These are phyloP conservation scores for Trichophyton mentagrophytes DNA, from an alignment of 2,329 filamentous ascomycete species.

Conservation along the genomic window DNA sequence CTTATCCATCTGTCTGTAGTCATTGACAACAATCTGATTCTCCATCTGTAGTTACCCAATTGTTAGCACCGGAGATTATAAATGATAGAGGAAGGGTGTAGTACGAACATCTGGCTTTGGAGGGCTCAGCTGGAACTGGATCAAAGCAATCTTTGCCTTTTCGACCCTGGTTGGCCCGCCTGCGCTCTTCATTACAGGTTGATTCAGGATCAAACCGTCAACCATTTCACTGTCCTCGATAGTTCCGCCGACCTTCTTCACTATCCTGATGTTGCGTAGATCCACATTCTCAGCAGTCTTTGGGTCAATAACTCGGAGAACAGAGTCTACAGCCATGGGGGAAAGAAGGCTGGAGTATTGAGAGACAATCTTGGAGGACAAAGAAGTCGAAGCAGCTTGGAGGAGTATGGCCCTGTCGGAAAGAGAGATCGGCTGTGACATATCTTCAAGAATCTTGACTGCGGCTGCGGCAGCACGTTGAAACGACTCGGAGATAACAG, in stretches of 20 bases:
- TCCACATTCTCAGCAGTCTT: constrained; percentile 96
- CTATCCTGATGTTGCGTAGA: constrained; percentile 85
- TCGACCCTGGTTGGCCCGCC: constrained; percentile 87
- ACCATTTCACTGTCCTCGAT: constrained; percentile 98
- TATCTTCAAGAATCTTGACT: constrained; percentile 80
- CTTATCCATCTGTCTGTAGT: constrained; percentile 99
- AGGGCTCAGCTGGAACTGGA: constrained; percentile 96
- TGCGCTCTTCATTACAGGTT: constrained; percentile 85
- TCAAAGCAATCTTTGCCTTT: constrained; percentile 91
- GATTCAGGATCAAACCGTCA: constrained; percentile 83
- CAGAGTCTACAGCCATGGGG: constrained; percentile 96
- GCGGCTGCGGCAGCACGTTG: constrained; percentile 83
- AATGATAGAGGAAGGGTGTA: constrained; percentile 12
- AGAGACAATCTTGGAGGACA: constrained; percentile 97
- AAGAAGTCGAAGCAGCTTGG: constrained; percentile 90
- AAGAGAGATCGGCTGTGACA: constrained; percentile 87
- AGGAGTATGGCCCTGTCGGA: constrained; percentile 79
- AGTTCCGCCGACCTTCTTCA: constrained; percentile 95
- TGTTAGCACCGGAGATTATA: constrained; percentile 16
- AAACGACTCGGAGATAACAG: constrained; percentile 94
- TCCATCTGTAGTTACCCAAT: constrained; percentile 57
- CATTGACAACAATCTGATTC: constrained; percentile 97
- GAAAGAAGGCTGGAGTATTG: constrained; percentile 90
- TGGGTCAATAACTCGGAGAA: constrained; percentile 88
- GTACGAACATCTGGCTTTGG: constrained; percentile 80